Evolutionary conservation across 768 basidiomycete species (phyloP).

Genomic region (Lactifluus volemus): DNA sequence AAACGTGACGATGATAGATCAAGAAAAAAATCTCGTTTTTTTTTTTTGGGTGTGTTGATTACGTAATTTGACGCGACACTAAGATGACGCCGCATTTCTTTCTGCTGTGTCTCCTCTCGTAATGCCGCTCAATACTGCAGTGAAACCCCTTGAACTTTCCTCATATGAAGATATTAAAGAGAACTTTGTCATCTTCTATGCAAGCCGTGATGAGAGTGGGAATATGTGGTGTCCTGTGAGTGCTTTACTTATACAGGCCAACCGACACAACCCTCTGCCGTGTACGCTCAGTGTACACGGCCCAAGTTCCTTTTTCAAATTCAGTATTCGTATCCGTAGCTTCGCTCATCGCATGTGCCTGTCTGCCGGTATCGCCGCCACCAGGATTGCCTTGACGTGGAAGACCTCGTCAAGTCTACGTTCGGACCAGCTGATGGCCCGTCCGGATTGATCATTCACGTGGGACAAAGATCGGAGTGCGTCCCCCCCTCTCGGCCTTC

Average conservation of each 20-base stretch:
- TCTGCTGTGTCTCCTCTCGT: background rate
- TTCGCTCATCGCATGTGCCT: conserved; percentile 14
- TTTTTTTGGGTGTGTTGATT: background rate
- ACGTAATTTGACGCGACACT: background rate
- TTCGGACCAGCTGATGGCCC: conserved; percentile 41
- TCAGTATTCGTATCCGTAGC: background rate
- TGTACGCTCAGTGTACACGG: background rate
- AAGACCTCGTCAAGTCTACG: conserved; percentile 41
- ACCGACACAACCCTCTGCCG: too few relatives aligned
- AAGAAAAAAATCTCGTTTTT: too few relatives aligned
- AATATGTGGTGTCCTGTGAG: conserved; percentile 65
- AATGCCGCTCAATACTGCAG: conserved; percentile 18
- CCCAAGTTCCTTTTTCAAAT: background rate
- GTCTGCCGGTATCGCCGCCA: conserved; percentile 1
- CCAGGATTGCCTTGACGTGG: conserved; percentile 61
- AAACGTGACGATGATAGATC: too few relatives aligned
- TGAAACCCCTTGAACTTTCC: conserved; percentile 31
- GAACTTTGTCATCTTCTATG: conserved; percentile 58
- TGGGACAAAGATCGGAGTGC: conserved; percentile 57
- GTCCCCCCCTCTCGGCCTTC: conserved; percentile 20
- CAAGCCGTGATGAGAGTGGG: conserved; percentile 51
- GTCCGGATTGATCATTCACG: conserved; percentile 54
- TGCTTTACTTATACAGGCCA: conserved; percentile 6
- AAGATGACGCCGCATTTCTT: background rate
- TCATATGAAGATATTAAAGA: conserved; percentile 37